A percentile compares a stretch with the other conserved stretches of the same genome.
phyloP scores from a whole-genome alignment of 78 protist genomes.

The Neovahlkampfia damariscottae region DNA sequence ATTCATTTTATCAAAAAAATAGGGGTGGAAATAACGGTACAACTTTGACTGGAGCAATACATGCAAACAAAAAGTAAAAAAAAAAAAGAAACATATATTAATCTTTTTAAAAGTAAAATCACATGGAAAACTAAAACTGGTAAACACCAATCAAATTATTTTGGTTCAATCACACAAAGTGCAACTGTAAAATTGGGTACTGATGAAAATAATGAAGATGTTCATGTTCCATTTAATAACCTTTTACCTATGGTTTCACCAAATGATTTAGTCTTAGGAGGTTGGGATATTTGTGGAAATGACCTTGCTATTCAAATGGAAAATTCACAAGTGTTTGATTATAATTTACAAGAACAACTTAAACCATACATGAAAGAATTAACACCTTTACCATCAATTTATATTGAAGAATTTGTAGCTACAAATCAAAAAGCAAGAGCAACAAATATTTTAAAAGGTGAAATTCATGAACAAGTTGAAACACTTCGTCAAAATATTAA shows the following conservation, averaged over 20 bases:
- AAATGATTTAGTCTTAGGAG: slow-evolving; percentile 90
- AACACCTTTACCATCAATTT: slow-evolving; percentile 85
- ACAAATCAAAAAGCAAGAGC: slow-evolving; percentile 96
- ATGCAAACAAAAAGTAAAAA: slow-evolving; percentile 91
- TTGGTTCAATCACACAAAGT: slow-evolving; percentile 87
- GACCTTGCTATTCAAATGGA: slow-evolving; percentile 88
- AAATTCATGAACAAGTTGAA: slow-evolving; percentile 71
- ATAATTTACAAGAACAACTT: slow-evolving; percentile 80
- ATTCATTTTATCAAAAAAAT: no score
- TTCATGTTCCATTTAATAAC: slow-evolving; percentile 61
- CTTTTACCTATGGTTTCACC: slow-evolving; percentile 98
- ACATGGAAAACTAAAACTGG: slow-evolving; percentile 82
- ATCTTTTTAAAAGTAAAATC: slow-evolving; percentile 26
- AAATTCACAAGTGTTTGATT: slow-evolving; percentile 87
- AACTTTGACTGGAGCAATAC: slow-evolving; percentile 78
- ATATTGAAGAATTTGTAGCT: slow-evolving; percentile 96
- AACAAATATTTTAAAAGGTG: slow-evolving; percentile 81
- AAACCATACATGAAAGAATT: slow-evolving; percentile 60
- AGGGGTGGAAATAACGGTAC: slow-evolving; percentile 99
- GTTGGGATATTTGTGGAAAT: slow-evolving; percentile 94
- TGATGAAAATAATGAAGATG: slow-evolving; percentile 49
- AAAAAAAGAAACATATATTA: no score
- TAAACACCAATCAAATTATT: slow-evolving; percentile 81
- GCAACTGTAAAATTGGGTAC: slow-evolving; percentile 73
- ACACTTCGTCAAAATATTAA: slow-evolving; percentile 84